Conservation (phyloP, 2,329 filamentous ascomycete species). For the Lachnellula hyalina region DNA sequence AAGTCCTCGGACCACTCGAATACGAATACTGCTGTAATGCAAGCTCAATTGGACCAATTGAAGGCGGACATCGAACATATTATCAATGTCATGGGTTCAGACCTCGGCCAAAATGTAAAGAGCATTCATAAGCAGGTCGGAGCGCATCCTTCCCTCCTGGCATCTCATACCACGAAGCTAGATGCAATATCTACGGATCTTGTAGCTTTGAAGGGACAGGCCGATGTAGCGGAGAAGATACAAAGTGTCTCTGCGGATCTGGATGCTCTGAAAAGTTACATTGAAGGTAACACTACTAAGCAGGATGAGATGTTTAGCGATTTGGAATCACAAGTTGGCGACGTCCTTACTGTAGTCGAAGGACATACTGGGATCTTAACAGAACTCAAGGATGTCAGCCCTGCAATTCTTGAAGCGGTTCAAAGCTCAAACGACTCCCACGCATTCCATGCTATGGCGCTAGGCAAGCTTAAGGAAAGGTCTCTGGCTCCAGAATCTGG, state of each 20-base stretch:
- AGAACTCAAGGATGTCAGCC: constrained; percentile 20
- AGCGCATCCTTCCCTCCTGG: constrained; percentile 14
- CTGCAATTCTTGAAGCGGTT: constrained; percentile 20
- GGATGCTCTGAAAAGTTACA: constrained; percentile 15
- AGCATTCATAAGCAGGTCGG: constrained; percentile 17
- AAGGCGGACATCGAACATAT: constrained; percentile 25
- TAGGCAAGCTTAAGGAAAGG: constrained; percentile 21
- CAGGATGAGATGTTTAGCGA: constrained; percentile 13
- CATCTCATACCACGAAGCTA: constrained; percentile 21
- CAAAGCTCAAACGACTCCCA: constrained; percentile 24
- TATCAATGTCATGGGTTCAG: constrained; percentile 21
- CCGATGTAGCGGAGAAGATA: constrained; percentile 16
- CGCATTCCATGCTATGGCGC: constrained; percentile 12
- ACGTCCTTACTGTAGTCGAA: constrained; percentile 18
- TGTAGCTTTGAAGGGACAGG: constrained; percentile 17
- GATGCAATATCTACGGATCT: constrained; percentile 24
- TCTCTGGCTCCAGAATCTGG: constrained; percentile 11
- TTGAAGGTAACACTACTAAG: constrained; percentile 15
- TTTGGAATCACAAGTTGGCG: constrained; percentile 19
- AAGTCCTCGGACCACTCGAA: constrained; percentile 21
- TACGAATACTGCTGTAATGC: constrained; percentile 23
- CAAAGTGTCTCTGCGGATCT: constrained; percentile 20
- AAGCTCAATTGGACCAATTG: constrained; percentile 29
- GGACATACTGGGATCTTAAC: constrained; percentile 14
- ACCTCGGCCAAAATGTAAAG: constrained; percentile 22